These are phyloP conservation scores for Venturia asperata DNA, from an alignment of 2,329 filamentous ascomycete genomes.

Conservation along the genomic window DNA sequence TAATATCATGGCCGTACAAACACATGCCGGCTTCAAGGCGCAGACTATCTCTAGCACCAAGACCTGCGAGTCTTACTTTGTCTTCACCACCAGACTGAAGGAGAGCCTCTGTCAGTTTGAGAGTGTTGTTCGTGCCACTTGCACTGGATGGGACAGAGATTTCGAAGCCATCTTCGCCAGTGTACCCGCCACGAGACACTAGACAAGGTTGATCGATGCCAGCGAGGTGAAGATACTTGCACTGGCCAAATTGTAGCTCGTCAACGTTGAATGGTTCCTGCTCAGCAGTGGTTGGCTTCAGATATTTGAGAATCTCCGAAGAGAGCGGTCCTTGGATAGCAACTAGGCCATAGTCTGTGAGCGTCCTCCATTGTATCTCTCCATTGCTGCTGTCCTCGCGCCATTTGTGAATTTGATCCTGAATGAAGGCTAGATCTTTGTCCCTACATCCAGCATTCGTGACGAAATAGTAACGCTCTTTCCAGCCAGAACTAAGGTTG, in stretches of 20 bases:
- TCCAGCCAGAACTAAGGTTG: constrained; percentile 51
- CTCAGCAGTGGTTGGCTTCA: constrained; percentile 48
- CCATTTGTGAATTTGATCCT: constrained; percentile 58
- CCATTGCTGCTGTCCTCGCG: constrained; percentile 47
- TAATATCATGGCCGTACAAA: constrained; percentile 96
- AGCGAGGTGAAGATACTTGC: constrained; percentile 57
- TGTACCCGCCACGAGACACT: constrained; percentile 87
- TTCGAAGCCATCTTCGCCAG: constrained; percentile 96
- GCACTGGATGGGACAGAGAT: constrained; percentile 61
- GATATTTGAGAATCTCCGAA: constrained; percentile 58
- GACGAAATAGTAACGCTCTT: constrained; percentile 75
- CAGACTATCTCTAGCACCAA: constrained; percentile 86
- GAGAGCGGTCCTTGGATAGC: constrained; percentile 84
- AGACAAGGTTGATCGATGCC: constrained; percentile 51
- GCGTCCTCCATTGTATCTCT: constrained; percentile 59
- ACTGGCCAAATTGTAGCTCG: constrained; percentile 75
- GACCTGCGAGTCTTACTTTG: constrained; percentile 71
- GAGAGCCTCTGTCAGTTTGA: constrained; percentile 59
- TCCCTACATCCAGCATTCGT: constrained; percentile 89
- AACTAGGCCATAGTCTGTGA: constrained; percentile 69
- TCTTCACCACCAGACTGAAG: constrained; percentile 52
- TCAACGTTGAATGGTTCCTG: constrained; percentile 47
- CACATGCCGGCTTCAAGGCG: constrained; percentile 97
- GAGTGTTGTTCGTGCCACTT: constrained; percentile 44
- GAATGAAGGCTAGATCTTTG: constrained; percentile 77